Percentiles rank a stretch among this genome's conserved stretches.
Conservation (phyloP, 176 grass and related monocot species). For the Rhynchospora breviuscula region DNA sequence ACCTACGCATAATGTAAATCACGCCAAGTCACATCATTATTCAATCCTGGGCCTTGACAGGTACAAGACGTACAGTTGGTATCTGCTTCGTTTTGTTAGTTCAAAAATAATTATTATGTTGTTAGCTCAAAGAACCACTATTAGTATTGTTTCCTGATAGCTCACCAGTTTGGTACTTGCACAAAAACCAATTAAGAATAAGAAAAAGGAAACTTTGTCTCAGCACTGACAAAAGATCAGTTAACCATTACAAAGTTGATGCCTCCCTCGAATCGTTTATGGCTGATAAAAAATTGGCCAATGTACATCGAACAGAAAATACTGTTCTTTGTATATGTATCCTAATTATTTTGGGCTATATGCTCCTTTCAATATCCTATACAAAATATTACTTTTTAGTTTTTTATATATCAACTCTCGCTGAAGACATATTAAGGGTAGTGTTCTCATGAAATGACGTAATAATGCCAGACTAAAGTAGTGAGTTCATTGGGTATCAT, state of each 20-base stretch:
- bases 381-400: background rate
- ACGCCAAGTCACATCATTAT: conserved; percentile 60
- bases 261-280: background rate
- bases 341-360: background rate
- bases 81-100: background rate
- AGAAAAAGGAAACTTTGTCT: background rate
- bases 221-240: background rate
- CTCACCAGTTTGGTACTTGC: background rate
- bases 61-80: conserved; percentile 17
- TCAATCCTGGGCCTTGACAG: conserved; percentile 66
- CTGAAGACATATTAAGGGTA: background rate
- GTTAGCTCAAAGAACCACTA: background rate
- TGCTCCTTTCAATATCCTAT: background rate
- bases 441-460: background rate
- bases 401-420: background rate
- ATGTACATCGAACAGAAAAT: background rate
- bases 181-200: background rate
- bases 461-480: background rate
- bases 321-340: background rate
- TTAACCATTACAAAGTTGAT: background rate
- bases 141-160: background rate
- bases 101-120: no score
- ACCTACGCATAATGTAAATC: conserved; percentile 27
- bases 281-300: conserved; percentile 1
- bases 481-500: background rate